phyloP scores from a whole-genome alignment of 768 basidiomycete genomes.

The Boletus reticuloceps region DNA sequence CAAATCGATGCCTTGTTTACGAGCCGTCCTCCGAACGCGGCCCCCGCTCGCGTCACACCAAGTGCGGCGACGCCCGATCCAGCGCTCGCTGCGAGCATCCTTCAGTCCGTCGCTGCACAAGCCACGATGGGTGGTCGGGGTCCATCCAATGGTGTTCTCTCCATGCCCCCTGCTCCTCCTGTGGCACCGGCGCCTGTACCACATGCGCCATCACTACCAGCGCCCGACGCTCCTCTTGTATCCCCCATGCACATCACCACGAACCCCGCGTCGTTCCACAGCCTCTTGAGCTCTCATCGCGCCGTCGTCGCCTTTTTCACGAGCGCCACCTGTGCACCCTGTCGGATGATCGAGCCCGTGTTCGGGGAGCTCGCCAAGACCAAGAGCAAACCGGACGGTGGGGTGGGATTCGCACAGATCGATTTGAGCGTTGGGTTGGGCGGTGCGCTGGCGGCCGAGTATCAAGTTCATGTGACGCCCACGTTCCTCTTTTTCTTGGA shows the following conservation, averaged over 20 bases:
- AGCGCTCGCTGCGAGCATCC: conserved; percentile 49
- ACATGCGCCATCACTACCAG: conserved; percentile 24
- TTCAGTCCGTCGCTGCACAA: conserved; percentile 56
- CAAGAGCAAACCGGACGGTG: conserved; percentile 45
- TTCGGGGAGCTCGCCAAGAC: conserved; percentile 76
- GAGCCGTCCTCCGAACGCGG: conserved; percentile 34
- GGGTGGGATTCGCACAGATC: conserved; percentile 79
- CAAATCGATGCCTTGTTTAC: conserved; percentile 91
- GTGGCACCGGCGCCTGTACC: conserved; percentile 13
- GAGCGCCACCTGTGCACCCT: conserved; percentile 71
- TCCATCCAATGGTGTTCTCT: background rate
- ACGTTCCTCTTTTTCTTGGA: conserved; percentile 88
- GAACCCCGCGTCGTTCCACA: conserved; percentile 69
- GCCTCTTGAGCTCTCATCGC: conserved; percentile 60
- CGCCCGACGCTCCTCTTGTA: conserved; percentile 46
- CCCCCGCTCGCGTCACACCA: conserved; percentile 29
- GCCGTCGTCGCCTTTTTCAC: conserved; percentile 85
- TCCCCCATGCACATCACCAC: conserved; percentile 70
- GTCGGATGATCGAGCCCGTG: conserved; percentile 77
- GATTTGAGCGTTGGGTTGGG: conserved; percentile 76
- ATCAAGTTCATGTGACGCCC: conserved; percentile 73
- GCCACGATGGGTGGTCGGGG: conserved; percentile 34
- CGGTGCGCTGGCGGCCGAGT: conserved; percentile 54
- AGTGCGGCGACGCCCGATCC: conserved; percentile 39
- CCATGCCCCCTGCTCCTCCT: background rate